Conservation (phyloP, 257 asterid genomes). For the Solanum boliviense region DNA sequence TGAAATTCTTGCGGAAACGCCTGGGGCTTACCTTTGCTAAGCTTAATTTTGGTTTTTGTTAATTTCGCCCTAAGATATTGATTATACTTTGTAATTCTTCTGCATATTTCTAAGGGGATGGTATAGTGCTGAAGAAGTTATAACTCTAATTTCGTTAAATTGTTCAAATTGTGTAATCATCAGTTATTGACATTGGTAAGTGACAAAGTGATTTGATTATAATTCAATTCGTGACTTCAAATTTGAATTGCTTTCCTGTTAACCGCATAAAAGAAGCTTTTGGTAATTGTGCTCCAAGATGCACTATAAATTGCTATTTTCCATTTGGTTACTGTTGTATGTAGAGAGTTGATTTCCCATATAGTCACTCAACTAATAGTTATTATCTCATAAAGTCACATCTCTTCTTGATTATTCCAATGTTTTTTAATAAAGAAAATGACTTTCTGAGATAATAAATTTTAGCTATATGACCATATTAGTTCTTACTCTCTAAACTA, state of each 20-base stretch:
- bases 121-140: not conserved
- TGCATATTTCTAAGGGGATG: not conserved
- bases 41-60: not conserved
- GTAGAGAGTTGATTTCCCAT: not conserved
- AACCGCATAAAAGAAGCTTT: not conserved
- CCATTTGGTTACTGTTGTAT: not conserved
- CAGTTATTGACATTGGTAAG: not conserved
- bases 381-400: not conserved
- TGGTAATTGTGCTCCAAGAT: not conserved
- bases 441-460: not conserved
- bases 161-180: not conserved
- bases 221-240: not conserved
- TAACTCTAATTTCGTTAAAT: not conserved
- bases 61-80: not conserved
- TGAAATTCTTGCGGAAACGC: not conserved
- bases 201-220: not conserved
- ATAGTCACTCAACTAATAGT: not conserved
- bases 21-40: not conserved
- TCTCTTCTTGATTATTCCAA: not conserved
- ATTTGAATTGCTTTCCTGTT: not conserved
- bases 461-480: not conserved
- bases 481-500: not conserved
- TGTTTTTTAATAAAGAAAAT: not conserved
- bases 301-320: not conserved
- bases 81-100: not conserved